Base-by-base conservation (phyloP, 129 eudicot species). In the Escallonia herrerae region DNA sequence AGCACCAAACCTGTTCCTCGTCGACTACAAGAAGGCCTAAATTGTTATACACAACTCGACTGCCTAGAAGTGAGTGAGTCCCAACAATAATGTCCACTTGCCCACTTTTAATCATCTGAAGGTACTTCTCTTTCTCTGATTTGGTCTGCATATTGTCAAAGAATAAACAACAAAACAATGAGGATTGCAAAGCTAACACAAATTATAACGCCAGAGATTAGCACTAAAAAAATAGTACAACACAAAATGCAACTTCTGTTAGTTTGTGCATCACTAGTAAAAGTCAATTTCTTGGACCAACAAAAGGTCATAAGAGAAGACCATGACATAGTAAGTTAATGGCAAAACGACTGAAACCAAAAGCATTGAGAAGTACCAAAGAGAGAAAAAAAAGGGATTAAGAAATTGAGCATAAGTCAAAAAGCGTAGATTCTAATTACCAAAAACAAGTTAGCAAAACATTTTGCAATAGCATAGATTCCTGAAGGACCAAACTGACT, bases 11-110 rank as follows among this genome's bases (percentile, higher is more conserved):
- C 98, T 91, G 96, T 81, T 91, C 96, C 74, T 91, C 96, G 63
- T 91, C 98, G 76, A 91, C 98, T 63, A 91, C 91, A 41, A 91
- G 91, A 69, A 91, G 89, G 62, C 98, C 98, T 22, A 91, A 76
- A 15, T 80, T 91, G 58, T 67, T 87, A 63, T 91, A 91, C 40
- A 79, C 84, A 68, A 91, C 95, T 56, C 96, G 96, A 70, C 71
- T 78, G 8, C 98, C 98, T 43, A 91, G 95, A 69, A 91, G 86
- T 9, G 98, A 72, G 77, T 91, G 98, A 59, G 98, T 91, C 75
- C 98, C 96, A 63, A 91, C 85, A 62, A 85, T 85, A 61, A 88
- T 91, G 81, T 91, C 84, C 90, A 91, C 79, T 56, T 86, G 81
- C 13, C 98, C 98, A 42, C 74, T 58, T 77, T 80, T 81, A 47